Evolutionary conservation across 495 filamentous ascomycete species (phyloP).

Genomic region (Penicillium canariense): DNA sequence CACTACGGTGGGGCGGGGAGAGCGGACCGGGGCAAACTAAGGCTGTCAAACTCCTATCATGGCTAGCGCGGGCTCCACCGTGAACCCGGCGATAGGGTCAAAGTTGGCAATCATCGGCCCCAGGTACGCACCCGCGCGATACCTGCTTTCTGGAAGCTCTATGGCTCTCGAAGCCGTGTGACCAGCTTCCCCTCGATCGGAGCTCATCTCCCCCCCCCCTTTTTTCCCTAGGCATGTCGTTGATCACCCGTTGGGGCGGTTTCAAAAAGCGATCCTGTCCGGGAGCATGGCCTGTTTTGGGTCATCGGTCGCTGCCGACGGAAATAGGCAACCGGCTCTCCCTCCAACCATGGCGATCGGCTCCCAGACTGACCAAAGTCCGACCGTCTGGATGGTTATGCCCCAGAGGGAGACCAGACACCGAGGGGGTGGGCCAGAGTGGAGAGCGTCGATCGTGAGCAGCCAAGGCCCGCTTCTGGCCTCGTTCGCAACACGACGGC

Average conservation of each 20-base stretch:
- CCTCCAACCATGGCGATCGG: background rate
- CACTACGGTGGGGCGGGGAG: conserved; percentile 17
- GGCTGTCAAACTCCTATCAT: conserved; percentile 22
- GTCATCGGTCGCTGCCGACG: background rate
- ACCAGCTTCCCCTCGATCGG: background rate
- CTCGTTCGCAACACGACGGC: no score
- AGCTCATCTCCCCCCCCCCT: conserved; percentile 1
- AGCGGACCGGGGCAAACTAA: conserved; percentile 26
- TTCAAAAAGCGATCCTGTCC: conserved; percentile 12
- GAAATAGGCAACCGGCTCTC: background rate
- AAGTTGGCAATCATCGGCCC: conserved; percentile 22
- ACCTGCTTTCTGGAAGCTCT: background rate
- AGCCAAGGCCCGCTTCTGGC: no score
- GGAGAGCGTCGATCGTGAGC: background rate
- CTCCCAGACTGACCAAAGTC: background rate
- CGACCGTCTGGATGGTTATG: background rate
- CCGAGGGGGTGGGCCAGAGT: background rate
- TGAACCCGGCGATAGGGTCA: conserved; percentile 17
- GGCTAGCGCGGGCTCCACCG: background rate
- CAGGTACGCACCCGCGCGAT: background rate
- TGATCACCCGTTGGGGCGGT: conserved; percentile 10
- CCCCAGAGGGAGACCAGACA: background rate
- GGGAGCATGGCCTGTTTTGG: background rate
- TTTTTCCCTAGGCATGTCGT: background rate
- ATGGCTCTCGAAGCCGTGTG: conserved; percentile 1